These are phyloP conservation scores for Trypanosoma vivax DNA, from an alignment of 208 protist species.

Conservation along the genomic window DNA sequence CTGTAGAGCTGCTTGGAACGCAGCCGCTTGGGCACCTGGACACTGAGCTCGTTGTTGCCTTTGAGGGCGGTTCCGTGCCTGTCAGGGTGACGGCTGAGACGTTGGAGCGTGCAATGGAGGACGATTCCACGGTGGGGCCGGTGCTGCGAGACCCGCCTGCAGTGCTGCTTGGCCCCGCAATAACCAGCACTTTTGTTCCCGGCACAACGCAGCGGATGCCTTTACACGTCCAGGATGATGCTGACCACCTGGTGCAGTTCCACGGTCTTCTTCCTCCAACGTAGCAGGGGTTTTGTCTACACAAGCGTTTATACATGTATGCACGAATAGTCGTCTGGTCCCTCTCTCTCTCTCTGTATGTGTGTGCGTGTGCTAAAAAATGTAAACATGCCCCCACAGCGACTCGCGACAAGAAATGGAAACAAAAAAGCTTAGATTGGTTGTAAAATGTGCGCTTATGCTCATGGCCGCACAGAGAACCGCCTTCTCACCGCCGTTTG, in stretches of 20 bases:
- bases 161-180: constrained; percentile 5
- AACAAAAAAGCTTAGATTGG: no score
- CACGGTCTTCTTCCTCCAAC: no score
- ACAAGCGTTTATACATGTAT: constrained; percentile 2
- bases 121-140: neutral
- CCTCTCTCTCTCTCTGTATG: no score
- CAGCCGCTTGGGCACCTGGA: constrained; percentile 36
- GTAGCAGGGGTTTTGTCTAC: neutral
- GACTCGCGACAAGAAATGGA: no score
- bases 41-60: constrained; percentile 17
- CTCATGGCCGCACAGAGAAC: no score
- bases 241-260: neutral
- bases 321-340: no score
- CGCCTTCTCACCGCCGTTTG: no score
- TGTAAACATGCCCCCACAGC: no score
- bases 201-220: constrained; percentile 21
- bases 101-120: constrained; percentile 11
- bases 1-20: constrained; percentile 41
- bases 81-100: constrained; percentile 36
- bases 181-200: constrained; percentile 19
- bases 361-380: neutral
- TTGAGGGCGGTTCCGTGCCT: constrained; percentile 37
- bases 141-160: neutral
- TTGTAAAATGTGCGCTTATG: no score
- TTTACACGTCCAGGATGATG: no score